These are phyloP conservation scores for Aspergillus calidoustus DNA, from an alignment of 2,329 filamentous ascomycete species.

Conservation along the genomic window DNA sequence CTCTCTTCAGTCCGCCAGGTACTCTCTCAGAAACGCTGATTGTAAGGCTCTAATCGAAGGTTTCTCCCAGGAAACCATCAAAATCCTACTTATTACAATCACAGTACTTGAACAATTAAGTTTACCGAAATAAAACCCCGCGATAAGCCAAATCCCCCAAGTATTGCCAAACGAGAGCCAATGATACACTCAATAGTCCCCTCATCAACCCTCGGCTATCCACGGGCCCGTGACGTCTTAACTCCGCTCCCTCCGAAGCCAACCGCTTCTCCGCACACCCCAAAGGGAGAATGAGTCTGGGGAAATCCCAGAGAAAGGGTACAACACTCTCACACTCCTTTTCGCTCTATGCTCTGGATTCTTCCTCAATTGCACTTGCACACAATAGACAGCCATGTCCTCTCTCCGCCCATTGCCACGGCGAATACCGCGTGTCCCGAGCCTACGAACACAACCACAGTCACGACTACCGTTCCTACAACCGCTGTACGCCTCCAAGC, in stretches of 20 bases:
- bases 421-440: slow-evolving; percentile 16
- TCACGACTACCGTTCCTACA: slow-evolving; percentile 1
- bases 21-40: not conserved
- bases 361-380: slow-evolving; percentile 3
- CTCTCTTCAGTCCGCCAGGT: not conserved
- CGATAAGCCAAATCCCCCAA: not conserved
- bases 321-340: not conserved
- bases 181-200: not conserved
- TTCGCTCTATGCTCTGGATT: not conserved
- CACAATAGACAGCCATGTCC: slow-evolving; percentile 16
- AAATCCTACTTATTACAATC: not conserved
- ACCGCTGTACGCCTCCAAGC: slow-evolving; percentile 27
- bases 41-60: not conserved
- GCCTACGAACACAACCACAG: not conserved
- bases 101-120: not conserved
- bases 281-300: not conserved
- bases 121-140: not conserved
- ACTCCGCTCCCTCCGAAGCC: slow-evolving; percentile 18
- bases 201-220: slow-evolving; percentile 17
- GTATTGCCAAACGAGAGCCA: not conserved
- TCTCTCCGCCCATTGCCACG: slow-evolving; percentile 8
- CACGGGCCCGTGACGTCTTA: slow-evolving; percentile 22
- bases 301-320: slow-evolving; percentile 10
- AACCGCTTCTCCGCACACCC: slow-evolving; percentile 28
- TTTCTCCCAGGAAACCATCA: not conserved